These are phyloP conservation scores for Aspergillus fischeri DNA, from an alignment of 2,329 filamentous ascomycete genomes.

Conservation along the genomic window DNA sequence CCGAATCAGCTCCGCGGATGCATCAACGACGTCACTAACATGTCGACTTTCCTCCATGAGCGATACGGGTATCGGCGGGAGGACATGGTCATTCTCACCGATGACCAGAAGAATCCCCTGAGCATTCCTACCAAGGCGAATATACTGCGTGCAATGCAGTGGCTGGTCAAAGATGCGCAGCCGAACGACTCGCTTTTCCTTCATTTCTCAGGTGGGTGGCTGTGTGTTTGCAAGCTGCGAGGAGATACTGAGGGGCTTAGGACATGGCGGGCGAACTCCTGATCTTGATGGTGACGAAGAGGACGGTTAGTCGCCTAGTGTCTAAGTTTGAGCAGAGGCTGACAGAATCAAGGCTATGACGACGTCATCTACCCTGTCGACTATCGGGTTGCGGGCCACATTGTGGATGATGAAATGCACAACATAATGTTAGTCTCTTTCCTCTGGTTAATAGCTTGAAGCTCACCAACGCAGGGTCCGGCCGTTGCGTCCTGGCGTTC, in stretches of 20 bases:
- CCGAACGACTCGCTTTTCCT: constrained; percentile 95
- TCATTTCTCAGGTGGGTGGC: constrained; percentile 76
- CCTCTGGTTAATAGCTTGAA: neutral
- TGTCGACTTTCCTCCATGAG: constrained; percentile 82
- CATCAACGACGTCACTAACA: constrained; percentile 96
- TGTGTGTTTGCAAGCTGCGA: neutral
- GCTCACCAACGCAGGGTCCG: constrained; percentile 50
- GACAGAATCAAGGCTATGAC: constrained; percentile 51
- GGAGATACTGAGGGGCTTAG: constrained; percentile 30
- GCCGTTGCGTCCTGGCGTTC: constrained; percentile 79
- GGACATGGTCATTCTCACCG: constrained; percentile 95
- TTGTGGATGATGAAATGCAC: constrained; percentile 76
- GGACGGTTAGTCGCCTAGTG: constrained; percentile 46
- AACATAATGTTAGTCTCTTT: constrained; percentile 50
- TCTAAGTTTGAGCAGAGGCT: neutral
- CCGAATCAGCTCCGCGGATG: constrained; percentile 83
- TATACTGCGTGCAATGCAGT: constrained; percentile 93
- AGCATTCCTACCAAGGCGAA: constrained; percentile 94
- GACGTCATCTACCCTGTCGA: constrained; percentile 78
- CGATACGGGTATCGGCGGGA: constrained; percentile 87
- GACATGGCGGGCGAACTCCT: constrained; percentile 70
- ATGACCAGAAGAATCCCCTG: constrained; percentile 96
- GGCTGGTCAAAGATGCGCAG: constrained; percentile 90
- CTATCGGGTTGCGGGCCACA: constrained; percentile 64
- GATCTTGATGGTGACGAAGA: constrained; percentile 73